Conservation (phyloP, 768 basidiomycete species). For the Amanita muscaria region DNA sequence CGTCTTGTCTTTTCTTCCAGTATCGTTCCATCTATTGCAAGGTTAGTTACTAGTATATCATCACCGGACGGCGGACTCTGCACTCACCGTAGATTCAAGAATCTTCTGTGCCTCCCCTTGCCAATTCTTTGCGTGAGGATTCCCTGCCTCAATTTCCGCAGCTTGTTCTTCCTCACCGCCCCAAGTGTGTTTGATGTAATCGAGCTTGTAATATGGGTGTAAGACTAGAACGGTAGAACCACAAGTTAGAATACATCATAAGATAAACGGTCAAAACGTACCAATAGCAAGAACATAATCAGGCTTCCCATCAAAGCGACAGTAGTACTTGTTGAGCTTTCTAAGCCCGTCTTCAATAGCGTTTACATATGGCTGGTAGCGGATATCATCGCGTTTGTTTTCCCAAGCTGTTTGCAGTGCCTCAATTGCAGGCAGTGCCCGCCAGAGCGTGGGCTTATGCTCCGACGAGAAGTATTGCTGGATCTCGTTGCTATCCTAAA, state of each 20-base stretch:
- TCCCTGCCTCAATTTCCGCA: background rate
- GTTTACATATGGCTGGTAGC: conserved; percentile 12
- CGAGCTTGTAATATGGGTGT: conserved; percentile 24
- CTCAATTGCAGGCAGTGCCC: conserved; percentile 20
- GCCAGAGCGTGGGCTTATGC: conserved; percentile 16
- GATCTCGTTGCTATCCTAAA: conserved; percentile 6
- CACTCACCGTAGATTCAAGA: background rate
- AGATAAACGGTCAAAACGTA: conserved; percentile 10
- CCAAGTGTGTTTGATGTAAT: conserved; percentile 9
- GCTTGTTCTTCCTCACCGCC: background rate
- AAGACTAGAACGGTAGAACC: conserved; percentile 11
- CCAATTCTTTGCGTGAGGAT: background rate
- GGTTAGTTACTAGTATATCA: too few relatives aligned
- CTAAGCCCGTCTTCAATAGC: conserved; percentile 15
- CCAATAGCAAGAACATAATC: conserved; percentile 18
- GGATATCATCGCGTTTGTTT: conserved; percentile 8
- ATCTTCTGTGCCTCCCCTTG: background rate
- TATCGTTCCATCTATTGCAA: too few relatives aligned
- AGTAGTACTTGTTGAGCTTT: conserved; percentile 20
- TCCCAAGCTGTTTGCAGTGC: conserved; percentile 21
- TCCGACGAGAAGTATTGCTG: conserved; percentile 22
- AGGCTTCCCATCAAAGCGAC: conserved; percentile 14
- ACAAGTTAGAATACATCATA: background rate
- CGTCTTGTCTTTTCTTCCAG: background rate
- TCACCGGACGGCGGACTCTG: too few relatives aligned